Conservation (phyloP, 768 basidiomycete species). For the Russula emetica region DNA sequence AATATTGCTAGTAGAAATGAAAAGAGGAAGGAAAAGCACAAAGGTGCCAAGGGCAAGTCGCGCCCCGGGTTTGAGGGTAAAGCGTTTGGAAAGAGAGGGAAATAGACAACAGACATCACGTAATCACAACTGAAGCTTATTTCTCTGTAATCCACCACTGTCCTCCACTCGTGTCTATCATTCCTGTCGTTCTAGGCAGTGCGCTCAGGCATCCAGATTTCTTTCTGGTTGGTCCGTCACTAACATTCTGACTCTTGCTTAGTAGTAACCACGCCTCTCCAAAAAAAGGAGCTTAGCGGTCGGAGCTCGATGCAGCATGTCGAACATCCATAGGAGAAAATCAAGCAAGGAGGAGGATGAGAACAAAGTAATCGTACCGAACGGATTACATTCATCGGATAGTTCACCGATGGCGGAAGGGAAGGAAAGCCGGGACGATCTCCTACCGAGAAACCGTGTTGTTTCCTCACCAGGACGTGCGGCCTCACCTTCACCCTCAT, state of each 20-base stretch:
- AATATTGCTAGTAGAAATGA: slow-evolving; percentile 88
- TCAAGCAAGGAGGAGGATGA: slow-evolving; percentile 38
- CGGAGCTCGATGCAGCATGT: slow-evolving; percentile 11
- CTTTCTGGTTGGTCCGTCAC: neutral
- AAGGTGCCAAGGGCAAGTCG: slow-evolving; percentile 52
- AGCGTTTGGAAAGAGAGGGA: slow-evolving; percentile 53
- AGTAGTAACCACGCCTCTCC: neutral
- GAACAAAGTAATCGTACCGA: slow-evolving; percentile 25
- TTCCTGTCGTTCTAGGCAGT: neutral
- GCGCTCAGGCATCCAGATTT: neutral
- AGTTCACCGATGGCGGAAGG: neutral
- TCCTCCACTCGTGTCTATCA: neutral
- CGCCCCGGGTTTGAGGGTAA: slow-evolving; percentile 89
- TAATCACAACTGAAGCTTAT: slow-evolving; percentile 4
- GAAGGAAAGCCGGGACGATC: neutral
- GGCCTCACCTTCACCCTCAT: slow-evolving; percentile 27
- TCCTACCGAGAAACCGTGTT: slow-evolving; percentile 23
- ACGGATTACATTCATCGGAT: slow-evolving; percentile 23
- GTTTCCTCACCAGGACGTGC: slow-evolving; percentile 23
- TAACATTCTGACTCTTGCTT: neutral
- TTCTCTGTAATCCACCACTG: neutral
- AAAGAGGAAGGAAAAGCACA: slow-evolving; percentile 57
- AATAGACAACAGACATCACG: neutral
- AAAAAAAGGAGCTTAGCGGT: neutral
- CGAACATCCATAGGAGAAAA: slow-evolving; percentile 37